Evolutionary conservation across 148 eudicot genomes (phyloP).

Genomic region (Rhododendron henanense): DNA sequence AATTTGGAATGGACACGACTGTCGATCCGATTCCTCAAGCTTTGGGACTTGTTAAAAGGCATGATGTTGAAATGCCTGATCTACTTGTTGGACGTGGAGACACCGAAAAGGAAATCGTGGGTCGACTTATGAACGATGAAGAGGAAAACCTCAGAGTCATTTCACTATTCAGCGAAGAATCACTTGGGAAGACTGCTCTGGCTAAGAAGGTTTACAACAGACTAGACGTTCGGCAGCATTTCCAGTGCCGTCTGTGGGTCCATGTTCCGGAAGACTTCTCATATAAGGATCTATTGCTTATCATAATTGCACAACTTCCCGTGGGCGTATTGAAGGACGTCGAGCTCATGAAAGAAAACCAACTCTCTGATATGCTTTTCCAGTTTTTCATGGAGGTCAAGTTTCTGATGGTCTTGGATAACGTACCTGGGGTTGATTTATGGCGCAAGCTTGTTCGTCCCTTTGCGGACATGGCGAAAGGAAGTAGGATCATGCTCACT

Average conservation of each 20-base stretch:
- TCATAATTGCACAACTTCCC: background rate
- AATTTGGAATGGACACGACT: background rate
- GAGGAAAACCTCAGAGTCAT: background rate
- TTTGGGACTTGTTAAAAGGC: background rate
- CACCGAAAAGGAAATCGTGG: background rate
- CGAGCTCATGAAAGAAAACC: background rate
- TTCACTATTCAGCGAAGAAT: background rate
- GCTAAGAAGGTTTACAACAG: background rate
- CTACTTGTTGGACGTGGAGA: background rate
- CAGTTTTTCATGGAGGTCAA: background rate
- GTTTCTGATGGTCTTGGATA: background rate
- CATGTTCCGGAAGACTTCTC: background rate
- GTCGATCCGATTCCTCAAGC: background rate
- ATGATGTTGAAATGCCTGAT: background rate
- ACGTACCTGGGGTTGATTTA: background rate
- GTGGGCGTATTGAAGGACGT: background rate
- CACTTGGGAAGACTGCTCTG: background rate
- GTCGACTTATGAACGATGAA: background rate
- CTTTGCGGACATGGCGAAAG: background rate
- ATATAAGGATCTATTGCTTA: background rate
- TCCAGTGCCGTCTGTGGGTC: background rate
- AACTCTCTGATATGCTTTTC: background rate
- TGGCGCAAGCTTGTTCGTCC: background rate
- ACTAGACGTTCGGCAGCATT: background rate
- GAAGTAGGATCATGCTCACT: background rate